phyloP scores from a whole-genome alignment of 2,329 filamentous ascomycete species.

The Pseudogymnoascus sp. region DNA sequence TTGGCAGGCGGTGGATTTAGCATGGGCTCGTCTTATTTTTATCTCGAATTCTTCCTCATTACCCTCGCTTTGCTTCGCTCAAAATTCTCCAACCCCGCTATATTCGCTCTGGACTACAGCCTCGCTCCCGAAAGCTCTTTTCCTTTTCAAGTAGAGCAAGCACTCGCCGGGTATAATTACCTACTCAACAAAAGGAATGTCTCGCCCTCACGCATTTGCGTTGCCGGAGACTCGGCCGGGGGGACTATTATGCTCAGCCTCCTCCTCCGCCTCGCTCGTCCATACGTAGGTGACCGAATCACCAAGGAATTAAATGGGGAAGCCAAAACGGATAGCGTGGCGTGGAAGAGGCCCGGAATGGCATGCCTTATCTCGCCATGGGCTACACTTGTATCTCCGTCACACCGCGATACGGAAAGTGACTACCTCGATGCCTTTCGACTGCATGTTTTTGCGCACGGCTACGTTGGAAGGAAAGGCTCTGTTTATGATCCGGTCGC shows the following conservation, averaged over 20 bases:
- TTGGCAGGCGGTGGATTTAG: conserved; percentile 68
- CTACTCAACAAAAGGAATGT: conserved; percentile 49
- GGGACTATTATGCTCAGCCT: conserved; percentile 67
- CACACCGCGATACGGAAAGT: conserved; percentile 60
- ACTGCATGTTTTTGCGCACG: conserved; percentile 61
- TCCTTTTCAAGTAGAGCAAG: conserved; percentile 66
- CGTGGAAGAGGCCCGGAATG: conserved; percentile 41
- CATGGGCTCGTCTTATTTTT: conserved; percentile 77
- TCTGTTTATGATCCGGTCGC: conserved; percentile 47
- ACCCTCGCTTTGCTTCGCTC: conserved; percentile 59
- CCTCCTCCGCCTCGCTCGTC: conserved; percentile 53
- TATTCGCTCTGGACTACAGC: conserved; percentile 75
- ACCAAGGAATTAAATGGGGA: conserved; percentile 15
- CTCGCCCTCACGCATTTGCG: conserved; percentile 56
- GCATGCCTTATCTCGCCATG: conserved; percentile 75
- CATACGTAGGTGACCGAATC: not conserved
- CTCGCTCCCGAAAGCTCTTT: conserved; percentile 68
- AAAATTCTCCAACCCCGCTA: conserved; percentile 68
- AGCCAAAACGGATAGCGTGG: conserved; percentile 15
- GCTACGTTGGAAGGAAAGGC: conserved; percentile 54
- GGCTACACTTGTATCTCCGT: conserved; percentile 62
- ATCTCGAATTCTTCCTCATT: conserved; percentile 72
- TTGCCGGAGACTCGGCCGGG: conserved; percentile 75
- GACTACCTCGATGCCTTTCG: conserved; percentile 66
- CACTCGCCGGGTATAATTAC: conserved; percentile 63